These are phyloP conservation scores for Lolium multiflorum DNA, from an alignment of 176 grass and related monocot species.

Conservation along the genomic window DNA sequence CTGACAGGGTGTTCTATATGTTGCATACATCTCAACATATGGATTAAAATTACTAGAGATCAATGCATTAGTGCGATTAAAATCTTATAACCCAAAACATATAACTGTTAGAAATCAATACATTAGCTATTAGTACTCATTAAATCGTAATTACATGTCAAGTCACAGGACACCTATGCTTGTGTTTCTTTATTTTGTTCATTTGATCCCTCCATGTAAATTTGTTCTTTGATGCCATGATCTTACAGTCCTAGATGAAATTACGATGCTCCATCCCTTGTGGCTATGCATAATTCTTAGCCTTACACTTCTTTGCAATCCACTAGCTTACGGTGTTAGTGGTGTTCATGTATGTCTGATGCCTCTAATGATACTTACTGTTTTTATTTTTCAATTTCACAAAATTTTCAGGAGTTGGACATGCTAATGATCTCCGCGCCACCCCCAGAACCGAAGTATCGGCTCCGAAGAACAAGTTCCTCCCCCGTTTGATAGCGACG, in stretches of 20 bases:
- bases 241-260: neutral
- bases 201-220: neutral
- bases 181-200: neutral
- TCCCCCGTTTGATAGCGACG: conserved; percentile 43
- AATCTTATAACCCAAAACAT: too few species aligned
- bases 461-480: conserved; percentile 75
- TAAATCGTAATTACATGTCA: too few species aligned
- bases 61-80: neutral
- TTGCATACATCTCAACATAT: neutral
- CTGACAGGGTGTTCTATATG: neutral
- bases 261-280: neutral
- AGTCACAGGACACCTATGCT: neutral
- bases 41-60: neutral
- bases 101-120: neutral
- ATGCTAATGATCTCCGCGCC: conserved; percentile 54
- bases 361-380: neutral
- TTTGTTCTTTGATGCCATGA: conserved; percentile 4
- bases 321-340: neutral
- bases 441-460: conserved; percentile 66
- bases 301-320: neutral
- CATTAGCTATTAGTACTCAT: neutral
- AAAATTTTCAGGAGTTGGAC: conserved; percentile 76
- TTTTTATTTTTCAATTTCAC: neutral
- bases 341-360: neutral
- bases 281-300: neutral